These are phyloP conservation scores for Fusarium hainanense DNA, from an alignment of 2,329 filamentous ascomycete species.

Conservation along the genomic window DNA sequence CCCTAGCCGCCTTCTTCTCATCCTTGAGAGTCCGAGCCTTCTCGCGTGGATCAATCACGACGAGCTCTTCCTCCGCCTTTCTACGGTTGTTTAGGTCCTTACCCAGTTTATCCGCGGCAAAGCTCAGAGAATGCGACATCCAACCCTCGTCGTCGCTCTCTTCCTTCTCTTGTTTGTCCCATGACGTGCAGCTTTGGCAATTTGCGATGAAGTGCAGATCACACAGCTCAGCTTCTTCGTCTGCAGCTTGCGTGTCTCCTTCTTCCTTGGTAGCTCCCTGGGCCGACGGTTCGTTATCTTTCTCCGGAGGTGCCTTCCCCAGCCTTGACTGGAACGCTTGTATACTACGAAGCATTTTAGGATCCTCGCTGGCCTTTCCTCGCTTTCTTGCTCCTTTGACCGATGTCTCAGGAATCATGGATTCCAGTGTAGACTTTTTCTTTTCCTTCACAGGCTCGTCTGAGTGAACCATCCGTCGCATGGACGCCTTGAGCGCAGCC, in stretches of 20 bases:
- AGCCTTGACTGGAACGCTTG: constrained; percentile 84
- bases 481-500: constrained; percentile 81
- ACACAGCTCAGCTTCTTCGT: constrained; percentile 81
- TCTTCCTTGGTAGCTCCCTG: constrained; percentile 44
- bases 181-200: constrained; percentile 89
- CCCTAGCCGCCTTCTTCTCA: constrained; percentile 69
- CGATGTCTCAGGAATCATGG: constrained; percentile 78
- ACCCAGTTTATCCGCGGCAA: constrained; percentile 88
- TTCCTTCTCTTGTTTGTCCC: constrained; percentile 74
- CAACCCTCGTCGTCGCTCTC: constrained; percentile 76
- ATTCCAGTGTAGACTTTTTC: constrained; percentile 75
- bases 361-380: constrained; percentile 66
- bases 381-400: constrained; percentile 78
- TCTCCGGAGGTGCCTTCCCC: constrained; percentile 62
- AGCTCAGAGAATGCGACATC: constrained; percentile 87
- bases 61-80: constrained; percentile 89
- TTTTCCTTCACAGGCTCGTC: constrained; percentile 63
- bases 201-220: constrained; percentile 96
- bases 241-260: constrained; percentile 47
- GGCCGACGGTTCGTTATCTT: constrained; percentile 42
- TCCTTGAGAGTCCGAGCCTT: constrained; percentile 79
- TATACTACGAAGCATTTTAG: constrained; percentile 75
- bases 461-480: constrained; percentile 72
- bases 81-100: constrained; percentile 92
- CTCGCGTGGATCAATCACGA: constrained; percentile 92